A percentile compares a stretch with the other conserved stretches of the same genome.
Evolutionary conservation across 169 alveolate genomes (phyloP).

Genomic region (Plasmodium gonderi): DNA sequence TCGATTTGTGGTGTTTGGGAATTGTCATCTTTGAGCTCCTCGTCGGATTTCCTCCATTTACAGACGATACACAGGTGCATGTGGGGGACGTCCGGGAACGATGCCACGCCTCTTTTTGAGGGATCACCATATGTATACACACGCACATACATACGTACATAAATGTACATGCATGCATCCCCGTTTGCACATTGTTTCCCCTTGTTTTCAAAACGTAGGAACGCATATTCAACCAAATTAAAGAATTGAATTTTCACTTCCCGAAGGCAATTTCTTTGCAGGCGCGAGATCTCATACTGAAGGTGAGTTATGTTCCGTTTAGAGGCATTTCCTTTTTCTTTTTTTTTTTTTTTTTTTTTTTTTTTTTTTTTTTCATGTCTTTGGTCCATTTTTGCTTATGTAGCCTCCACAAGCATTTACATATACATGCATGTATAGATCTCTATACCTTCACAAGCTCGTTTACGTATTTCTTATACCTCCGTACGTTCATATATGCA

Average conservation of each 20-base stretch:
- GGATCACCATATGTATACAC: background rate
- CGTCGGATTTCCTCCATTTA: conserved; percentile 93
- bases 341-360: background rate
- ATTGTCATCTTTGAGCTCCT: conserved; percentile 92
- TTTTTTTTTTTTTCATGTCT: background rate
- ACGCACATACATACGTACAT: background rate
- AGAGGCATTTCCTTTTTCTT: background rate
- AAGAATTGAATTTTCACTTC: conserved; percentile 59
- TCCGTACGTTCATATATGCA: background rate
- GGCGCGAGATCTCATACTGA: conserved; percentile 58
- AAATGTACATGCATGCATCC: background rate
- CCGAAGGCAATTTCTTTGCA: conserved; percentile 37
- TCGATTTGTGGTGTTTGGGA: conserved; percentile 95
- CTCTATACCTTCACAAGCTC: no score
- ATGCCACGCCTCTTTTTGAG: background rate
- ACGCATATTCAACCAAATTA: conserved; percentile 58
- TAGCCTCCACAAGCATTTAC: background rate
- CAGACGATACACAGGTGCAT: conserved; percentile 69
- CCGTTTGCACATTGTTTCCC: background rate
- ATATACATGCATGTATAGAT: background rate
- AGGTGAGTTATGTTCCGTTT: conserved; percentile 4
- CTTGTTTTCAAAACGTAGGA: conserved; percentile 3
- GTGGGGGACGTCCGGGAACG: background rate
- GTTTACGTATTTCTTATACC: no score
- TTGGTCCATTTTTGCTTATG: no score